These are phyloP conservation scores for Exsudoporus frostii DNA, from an alignment of 768 basidiomycete species.

Conservation along the genomic window DNA sequence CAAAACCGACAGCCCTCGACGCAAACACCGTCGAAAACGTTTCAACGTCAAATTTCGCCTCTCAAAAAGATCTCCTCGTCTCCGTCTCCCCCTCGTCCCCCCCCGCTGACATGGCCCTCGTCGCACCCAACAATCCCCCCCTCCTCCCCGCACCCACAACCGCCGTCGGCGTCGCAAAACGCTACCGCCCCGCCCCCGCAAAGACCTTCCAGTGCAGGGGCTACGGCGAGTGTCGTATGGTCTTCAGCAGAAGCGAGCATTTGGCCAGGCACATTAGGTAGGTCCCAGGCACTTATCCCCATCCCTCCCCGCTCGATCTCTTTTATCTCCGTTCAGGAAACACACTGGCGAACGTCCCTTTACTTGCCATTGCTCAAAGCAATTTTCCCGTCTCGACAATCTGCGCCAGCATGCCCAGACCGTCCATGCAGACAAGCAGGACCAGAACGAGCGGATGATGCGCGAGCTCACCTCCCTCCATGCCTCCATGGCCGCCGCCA, in stretches of 20 bases:
- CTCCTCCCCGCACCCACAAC: slow-evolving; percentile 18
- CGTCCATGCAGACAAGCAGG: slow-evolving; percentile 92
- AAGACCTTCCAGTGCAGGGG: slow-evolving; percentile 96
- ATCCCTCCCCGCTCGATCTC: slow-evolving; percentile 21
- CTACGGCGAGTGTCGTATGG: slow-evolving; percentile 95
- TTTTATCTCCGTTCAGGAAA: slow-evolving; percentile 57
- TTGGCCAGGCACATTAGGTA: slow-evolving; percentile 93
- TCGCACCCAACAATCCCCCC: slow-evolving; percentile 24
- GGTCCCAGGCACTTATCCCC: slow-evolving; percentile 32
- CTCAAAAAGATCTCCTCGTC: slow-evolving; percentile 3
- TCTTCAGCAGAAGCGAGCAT: slow-evolving; percentile 94
- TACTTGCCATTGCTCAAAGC: slow-evolving; percentile 91
- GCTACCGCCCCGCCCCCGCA: slow-evolving; percentile 79
- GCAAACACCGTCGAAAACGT: slow-evolving; percentile 10
- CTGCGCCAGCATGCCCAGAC: slow-evolving; percentile 96
- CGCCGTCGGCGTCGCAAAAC: slow-evolving; percentile 42
- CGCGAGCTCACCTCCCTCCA: slow-evolving; percentile 82
- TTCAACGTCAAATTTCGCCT: slow-evolving; percentile 2
- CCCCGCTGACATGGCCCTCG: slow-evolving; percentile 32
- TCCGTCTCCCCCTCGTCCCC: background rate
- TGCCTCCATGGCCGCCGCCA: slow-evolving; percentile 67
- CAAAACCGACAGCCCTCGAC: slow-evolving; percentile 31
- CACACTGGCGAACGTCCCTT: slow-evolving; percentile 98
- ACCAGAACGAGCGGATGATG: slow-evolving; percentile 90
- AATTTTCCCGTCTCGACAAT: slow-evolving; percentile 95